Conservation (phyloP, 257 asterid species). For the Ballota nigra region DNA sequence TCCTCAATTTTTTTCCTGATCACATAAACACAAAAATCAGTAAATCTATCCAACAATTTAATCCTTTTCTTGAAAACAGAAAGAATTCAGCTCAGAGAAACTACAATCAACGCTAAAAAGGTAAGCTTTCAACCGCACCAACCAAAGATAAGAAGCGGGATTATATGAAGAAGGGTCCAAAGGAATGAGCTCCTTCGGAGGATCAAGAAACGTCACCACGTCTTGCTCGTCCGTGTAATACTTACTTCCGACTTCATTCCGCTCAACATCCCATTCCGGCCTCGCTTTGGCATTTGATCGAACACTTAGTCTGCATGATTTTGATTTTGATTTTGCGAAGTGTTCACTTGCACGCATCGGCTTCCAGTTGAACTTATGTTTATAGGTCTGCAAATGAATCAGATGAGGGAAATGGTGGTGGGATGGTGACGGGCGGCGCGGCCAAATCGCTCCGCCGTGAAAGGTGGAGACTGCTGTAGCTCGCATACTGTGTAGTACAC, state of each 20-base stretch:
- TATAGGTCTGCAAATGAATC: conserved; percentile 7
- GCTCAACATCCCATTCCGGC: conserved; percentile 49
- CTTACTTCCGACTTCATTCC: conserved; percentile 38
- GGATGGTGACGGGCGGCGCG: conserved; percentile 12
- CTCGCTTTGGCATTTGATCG: conserved; percentile 33
- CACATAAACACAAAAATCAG: conserved; percentile 11
- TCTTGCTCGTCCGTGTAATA: conserved; percentile 63
- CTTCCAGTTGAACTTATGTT: conserved; percentile 20
- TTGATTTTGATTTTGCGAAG: background rate
- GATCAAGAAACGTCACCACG: conserved; percentile 72
- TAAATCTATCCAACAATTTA: background rate
- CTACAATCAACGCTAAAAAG: background rate
- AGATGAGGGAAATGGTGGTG: background rate
- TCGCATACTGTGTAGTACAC: conserved; percentile 20
- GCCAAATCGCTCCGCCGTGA: conserved; percentile 30
- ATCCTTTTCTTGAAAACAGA: background rate
- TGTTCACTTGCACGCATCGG: background rate
- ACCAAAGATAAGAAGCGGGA: conserved; percentile 90
- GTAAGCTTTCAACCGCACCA: conserved; percentile 15
- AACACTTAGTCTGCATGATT: conserved; percentile 23
- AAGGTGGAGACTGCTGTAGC: conserved; percentile 27
- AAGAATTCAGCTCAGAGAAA: background rate
- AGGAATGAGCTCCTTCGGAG: conserved; percentile 73
- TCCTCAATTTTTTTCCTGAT: conserved; percentile 85
- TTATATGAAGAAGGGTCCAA: conserved; percentile 75